phyloP scores from a whole-genome alignment of 2,329 filamentous ascomycete genomes.

The Penicillium sp. region DNA sequence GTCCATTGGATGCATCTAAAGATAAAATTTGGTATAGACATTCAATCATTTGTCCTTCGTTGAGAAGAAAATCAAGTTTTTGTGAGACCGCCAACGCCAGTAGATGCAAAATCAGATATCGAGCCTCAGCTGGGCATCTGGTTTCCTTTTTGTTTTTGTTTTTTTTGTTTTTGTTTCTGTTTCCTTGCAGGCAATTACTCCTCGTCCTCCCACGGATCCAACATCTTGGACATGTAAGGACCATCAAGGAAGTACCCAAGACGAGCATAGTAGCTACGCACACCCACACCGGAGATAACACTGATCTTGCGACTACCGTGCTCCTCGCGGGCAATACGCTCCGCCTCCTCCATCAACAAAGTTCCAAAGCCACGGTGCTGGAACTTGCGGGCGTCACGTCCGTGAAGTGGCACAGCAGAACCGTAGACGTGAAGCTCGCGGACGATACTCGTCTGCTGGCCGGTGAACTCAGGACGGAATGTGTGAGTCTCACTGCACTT shows the following conservation, averaged over 20 bases:
- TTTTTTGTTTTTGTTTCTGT: neutral
- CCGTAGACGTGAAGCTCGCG: slow-evolving; percentile 96
- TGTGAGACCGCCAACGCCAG: slow-evolving; percentile 22
- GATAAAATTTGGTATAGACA: slow-evolving; percentile 24
- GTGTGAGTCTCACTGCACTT: slow-evolving; percentile 92
- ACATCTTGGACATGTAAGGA: slow-evolving; percentile 66
- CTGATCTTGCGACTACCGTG: slow-evolving; percentile 93
- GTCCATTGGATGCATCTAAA: slow-evolving; percentile 10
- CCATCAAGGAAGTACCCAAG: slow-evolving; percentile 93
- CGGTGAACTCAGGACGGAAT: slow-evolving; percentile 80
- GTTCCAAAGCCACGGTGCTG: slow-evolving; percentile 98
- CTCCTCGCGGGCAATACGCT: slow-evolving; percentile 90
- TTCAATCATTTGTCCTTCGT: slow-evolving; percentile 28
- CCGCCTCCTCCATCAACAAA: slow-evolving; percentile 94
- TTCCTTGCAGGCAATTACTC: slow-evolving; percentile 21
- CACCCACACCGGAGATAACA: slow-evolving; percentile 96
- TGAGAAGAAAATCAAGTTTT: slow-evolving; percentile 20
- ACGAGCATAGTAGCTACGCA: slow-evolving; percentile 90
- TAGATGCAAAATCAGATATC: slow-evolving; percentile 16
- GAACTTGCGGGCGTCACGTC: slow-evolving; percentile 91
- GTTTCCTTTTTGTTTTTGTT: neutral
- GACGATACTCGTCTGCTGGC: slow-evolving; percentile 87
- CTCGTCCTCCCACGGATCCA: slow-evolving; percentile 44
- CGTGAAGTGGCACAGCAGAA: slow-evolving; percentile 94
- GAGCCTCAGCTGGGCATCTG: neutral